Conservation (phyloP, 2,329 filamentous ascomycete genomes). For the Gremmenia infestans region DNA sequence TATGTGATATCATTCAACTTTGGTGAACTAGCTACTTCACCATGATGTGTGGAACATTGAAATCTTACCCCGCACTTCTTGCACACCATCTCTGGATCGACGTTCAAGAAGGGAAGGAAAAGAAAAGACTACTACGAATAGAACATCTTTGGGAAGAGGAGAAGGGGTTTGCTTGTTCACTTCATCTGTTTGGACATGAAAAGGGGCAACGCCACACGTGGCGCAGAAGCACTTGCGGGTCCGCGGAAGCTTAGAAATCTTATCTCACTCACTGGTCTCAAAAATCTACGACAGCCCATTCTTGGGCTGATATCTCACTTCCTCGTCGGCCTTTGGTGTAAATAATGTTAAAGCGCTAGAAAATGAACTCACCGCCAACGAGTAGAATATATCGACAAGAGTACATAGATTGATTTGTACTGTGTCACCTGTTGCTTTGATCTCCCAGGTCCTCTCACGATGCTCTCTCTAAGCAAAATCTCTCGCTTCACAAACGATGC, state of each 20-base stretch:
- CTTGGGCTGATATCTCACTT: background rate
- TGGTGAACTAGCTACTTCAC: background rate
- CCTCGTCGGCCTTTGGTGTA: background rate
- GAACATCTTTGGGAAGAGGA: too few species aligned
- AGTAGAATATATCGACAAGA: background rate
- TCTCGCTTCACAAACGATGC: constrained; percentile 25
- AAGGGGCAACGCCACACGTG: background rate
- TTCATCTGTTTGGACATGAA: background rate
- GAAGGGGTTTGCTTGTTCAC: too few species aligned
- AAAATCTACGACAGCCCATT: background rate
- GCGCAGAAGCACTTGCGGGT: background rate
- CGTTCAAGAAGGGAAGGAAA: too few species aligned
- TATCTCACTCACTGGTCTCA: background rate
- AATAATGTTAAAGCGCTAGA: background rate
- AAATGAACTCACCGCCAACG: too few species aligned
- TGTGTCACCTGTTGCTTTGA: background rate
- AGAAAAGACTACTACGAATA: too few species aligned
- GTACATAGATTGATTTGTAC: background rate
- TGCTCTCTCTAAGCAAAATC: constrained; percentile 13
- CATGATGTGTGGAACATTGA: too few species aligned
- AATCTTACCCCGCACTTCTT: background rate
- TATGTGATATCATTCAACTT: background rate
- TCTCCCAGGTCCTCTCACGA: background rate
- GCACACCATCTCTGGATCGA: background rate
- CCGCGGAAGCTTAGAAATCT: background rate